Conservation (phyloP, 805 yeast genomes). For the Helenozyma baotianmanensis region DNA sequence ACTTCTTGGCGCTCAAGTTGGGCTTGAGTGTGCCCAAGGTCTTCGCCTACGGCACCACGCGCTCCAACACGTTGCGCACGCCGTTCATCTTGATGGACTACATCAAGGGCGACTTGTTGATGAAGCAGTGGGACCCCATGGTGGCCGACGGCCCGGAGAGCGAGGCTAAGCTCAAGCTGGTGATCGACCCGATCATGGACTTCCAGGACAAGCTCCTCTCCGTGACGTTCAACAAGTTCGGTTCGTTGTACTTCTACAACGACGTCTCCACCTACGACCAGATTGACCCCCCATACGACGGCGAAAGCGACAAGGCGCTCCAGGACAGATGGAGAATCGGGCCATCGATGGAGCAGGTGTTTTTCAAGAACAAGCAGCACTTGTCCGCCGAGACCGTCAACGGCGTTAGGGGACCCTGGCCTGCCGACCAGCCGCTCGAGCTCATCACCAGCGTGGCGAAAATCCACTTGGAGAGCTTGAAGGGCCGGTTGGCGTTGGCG, state of each 20-base stretch:
- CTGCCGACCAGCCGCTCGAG: constrained; percentile 50
- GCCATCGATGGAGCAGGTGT: constrained; percentile 76
- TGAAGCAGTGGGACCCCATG: constrained; percentile 90
- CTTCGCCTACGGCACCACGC: constrained; percentile 57
- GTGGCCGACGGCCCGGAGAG: constrained; percentile 47
- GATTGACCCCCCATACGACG: constrained; percentile 49
- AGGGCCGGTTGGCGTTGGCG: constrained; percentile 48
- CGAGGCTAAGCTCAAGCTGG: constrained; percentile 49
- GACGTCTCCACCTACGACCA: constrained; percentile 53
- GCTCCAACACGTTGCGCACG: constrained; percentile 57
- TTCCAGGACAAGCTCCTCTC: constrained; percentile 53
- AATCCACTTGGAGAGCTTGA: constrained; percentile 60
- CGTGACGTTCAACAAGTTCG: constrained; percentile 64
- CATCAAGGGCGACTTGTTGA: constrained; percentile 73
- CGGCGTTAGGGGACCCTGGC: constrained; percentile 76
- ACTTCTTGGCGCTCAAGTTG: constrained; percentile 64
- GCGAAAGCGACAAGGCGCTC: constrained; percentile 52
- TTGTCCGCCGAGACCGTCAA: constrained; percentile 48
- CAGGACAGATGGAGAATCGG: constrained; percentile 83
- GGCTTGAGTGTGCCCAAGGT: constrained; percentile 71
- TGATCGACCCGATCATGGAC: constrained; percentile 70
- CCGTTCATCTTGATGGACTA: constrained; percentile 83
- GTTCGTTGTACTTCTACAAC: constrained; percentile 74
- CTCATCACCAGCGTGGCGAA: constrained; percentile 60
- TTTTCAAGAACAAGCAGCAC: constrained; percentile 62